Conservation (phyloP, 1,139 yeast species). For the Arxiozyma heterogenica region DNA sequence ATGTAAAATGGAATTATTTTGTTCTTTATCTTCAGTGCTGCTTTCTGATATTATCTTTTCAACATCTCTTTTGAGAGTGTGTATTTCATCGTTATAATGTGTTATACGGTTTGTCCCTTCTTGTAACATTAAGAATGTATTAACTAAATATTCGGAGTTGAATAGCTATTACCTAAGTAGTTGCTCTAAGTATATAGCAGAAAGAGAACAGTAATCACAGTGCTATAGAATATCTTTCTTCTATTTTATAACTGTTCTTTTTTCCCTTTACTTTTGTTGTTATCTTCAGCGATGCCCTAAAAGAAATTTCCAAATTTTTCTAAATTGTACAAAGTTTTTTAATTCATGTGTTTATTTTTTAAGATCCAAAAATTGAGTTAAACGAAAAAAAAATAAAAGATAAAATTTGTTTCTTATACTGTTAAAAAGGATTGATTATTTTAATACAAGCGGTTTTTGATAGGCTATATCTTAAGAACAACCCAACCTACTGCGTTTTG, state of each 20-base stretch:
- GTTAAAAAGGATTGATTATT: no score
- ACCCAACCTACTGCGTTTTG: no score
- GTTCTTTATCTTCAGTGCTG: slow-evolving; percentile 17
- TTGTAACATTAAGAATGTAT: background rate
- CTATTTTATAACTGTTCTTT: background rate
- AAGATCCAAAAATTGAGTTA: background rate
- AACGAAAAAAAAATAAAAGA: no score
- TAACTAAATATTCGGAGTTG: background rate
- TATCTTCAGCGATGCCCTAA: background rate
- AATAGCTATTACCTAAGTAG: background rate
- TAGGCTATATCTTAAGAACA: no score
- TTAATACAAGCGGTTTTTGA: no score
- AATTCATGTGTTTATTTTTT: no score
- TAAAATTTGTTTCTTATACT: no score
- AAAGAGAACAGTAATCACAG: background rate
- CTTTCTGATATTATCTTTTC: slow-evolving; percentile 9
- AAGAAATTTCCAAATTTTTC: background rate
- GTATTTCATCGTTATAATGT: background rate
- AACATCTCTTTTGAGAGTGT: background rate
- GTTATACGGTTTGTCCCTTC: background rate
- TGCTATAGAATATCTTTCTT: no score
- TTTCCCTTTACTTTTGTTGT: background rate
- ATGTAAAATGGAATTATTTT: slow-evolving; percentile 13
- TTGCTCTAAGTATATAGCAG: background rate
- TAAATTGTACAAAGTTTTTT: background rate